Percentiles rank a stretch among this genome's conserved stretches.
These are phyloP conservation scores for Lodderomyces orthopsilosis DNA, from an alignment of 1,139 yeast species.

Conservation along the genomic window DNA sequence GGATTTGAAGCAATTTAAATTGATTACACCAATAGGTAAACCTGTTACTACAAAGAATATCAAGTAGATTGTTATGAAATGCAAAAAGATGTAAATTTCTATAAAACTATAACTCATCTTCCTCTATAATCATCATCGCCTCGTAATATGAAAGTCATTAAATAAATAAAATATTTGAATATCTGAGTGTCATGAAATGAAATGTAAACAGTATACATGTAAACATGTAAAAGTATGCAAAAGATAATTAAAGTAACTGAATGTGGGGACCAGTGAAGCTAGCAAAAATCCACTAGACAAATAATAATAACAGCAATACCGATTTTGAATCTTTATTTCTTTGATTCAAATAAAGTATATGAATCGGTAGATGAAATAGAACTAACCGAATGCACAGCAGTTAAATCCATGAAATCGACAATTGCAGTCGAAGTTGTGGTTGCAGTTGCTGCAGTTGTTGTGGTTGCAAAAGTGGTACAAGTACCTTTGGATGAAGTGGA, in stretches of 20 bases:
- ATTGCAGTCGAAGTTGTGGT: background rate
- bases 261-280: too few relatives aligned
- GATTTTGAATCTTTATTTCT: too few relatives aligned
- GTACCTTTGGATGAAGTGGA: background rate
- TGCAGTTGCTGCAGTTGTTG: background rate
- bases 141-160: background rate
- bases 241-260: too few relatives aligned
- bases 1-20: too few relatives aligned
- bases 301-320: too few relatives aligned
- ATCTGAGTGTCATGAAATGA: background rate
- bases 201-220: background rate
- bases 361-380: constrained; percentile 1
- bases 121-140: background rate
- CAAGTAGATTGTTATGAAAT: too few relatives aligned
- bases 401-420: background rate
- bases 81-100: too few relatives aligned
- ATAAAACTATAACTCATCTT: background rate
- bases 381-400: background rate
- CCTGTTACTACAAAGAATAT: too few relatives aligned
- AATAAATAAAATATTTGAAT: background rate
- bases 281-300: too few relatives aligned
- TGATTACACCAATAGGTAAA: too few relatives aligned
- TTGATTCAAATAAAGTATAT: background rate
- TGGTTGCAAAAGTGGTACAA: background rate
- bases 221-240: too few relatives aligned